Conservation (phyloP, 2,329 filamentous ascomycete genomes). For the Didymella keratinophila region DNA sequence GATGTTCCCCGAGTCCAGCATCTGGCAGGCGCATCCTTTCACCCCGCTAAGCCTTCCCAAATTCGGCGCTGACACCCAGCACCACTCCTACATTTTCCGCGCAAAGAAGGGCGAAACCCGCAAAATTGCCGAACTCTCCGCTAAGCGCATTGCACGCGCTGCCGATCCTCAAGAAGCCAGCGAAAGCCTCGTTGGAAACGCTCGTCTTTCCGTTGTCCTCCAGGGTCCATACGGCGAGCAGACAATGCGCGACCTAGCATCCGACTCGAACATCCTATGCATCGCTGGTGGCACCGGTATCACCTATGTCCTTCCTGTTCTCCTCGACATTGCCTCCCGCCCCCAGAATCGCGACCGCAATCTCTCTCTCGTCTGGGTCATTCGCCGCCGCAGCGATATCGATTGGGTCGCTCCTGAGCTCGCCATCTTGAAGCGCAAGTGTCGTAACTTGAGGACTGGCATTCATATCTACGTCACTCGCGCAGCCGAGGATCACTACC, state of each 20-base stretch:
- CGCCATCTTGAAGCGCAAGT: slow-evolving; percentile 39
- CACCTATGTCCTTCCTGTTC: slow-evolving; percentile 49
- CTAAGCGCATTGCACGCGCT: slow-evolving; percentile 34
- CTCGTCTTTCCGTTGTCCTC: slow-evolving; percentile 43
- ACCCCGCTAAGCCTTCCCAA: slow-evolving; percentile 49
- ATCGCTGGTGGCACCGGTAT: slow-evolving; percentile 51
- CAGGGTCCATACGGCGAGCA: slow-evolving; percentile 47
- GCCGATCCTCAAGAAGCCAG: slow-evolving; percentile 32
- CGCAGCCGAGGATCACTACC: slow-evolving; percentile 31
- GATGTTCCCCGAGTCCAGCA: slow-evolving; percentile 69
- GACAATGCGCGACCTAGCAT: slow-evolving; percentile 33
- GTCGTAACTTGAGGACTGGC: slow-evolving; percentile 33
- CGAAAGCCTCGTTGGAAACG: slow-evolving; percentile 34
- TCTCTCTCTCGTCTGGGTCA: slow-evolving; percentile 47
- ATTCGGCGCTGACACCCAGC: slow-evolving; percentile 34
- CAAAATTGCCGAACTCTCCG: slow-evolving; percentile 44
- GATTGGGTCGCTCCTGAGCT: slow-evolving; percentile 49
- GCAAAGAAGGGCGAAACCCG: slow-evolving; percentile 46
- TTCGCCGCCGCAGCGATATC: slow-evolving; percentile 44
- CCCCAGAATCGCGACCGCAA: slow-evolving; percentile 36
- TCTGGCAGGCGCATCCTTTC: slow-evolving; percentile 78
- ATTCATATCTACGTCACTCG: slow-evolving; percentile 48
- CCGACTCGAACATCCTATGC: slow-evolving; percentile 44
- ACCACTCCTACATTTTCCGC: slow-evolving; percentile 48
- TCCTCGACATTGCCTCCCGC: slow-evolving; percentile 39